Evolutionary conservation across 352 stramenopile species (phyloP).

Genomic region (Phytophthora citrophthora): DNA sequence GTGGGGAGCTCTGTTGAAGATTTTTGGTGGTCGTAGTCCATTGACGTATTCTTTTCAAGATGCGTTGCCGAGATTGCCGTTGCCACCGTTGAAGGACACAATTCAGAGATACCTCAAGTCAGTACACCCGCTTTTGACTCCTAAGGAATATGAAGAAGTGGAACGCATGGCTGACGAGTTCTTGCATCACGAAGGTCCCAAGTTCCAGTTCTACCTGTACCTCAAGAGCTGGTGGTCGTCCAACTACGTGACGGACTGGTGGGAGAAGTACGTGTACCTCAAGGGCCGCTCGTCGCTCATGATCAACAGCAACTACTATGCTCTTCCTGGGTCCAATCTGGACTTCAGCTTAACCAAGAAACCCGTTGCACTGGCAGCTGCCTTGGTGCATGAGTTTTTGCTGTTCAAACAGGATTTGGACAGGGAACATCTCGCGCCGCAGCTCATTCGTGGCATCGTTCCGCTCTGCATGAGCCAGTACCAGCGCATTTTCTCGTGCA

Average conservation of each 20-base stretch:
- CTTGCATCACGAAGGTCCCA: constrained; percentile 86
- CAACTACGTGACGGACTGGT: constrained; percentile 93
- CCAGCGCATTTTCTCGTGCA: constrained; percentile 90
- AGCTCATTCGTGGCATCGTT: constrained; percentile 86
- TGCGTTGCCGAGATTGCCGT: constrained; percentile 90
- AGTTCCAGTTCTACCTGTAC: constrained; percentile 92
- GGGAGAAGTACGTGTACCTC: constrained; percentile 92
- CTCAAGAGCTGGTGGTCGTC: constrained; percentile 90
- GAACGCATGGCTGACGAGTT: constrained; percentile 88
- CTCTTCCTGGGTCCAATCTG: constrained; percentile 68
- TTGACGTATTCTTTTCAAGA: constrained; percentile 93
- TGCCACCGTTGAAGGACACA: constrained; percentile 94
- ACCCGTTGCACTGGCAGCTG: constrained; percentile 67
- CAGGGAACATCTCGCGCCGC: constrained; percentile 78
- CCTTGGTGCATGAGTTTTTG: constrained; percentile 80
- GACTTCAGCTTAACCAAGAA: constrained; percentile 70
- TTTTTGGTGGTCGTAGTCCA: constrained; percentile 80
- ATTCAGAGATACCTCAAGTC: constrained; percentile 92
- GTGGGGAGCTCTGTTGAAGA: constrained; percentile 84
- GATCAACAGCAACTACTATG: constrained; percentile 95
- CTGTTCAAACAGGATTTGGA: constrained; percentile 90
- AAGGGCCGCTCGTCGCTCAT: constrained; percentile 88
- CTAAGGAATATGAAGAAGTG: constrained; percentile 89
- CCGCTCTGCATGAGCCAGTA: constrained; percentile 93
- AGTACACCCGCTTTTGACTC: constrained; percentile 89